phyloP scores from a whole-genome alignment of 2,329 filamentous ascomycete genomes.

The Sordariomycetes sp. region DNA sequence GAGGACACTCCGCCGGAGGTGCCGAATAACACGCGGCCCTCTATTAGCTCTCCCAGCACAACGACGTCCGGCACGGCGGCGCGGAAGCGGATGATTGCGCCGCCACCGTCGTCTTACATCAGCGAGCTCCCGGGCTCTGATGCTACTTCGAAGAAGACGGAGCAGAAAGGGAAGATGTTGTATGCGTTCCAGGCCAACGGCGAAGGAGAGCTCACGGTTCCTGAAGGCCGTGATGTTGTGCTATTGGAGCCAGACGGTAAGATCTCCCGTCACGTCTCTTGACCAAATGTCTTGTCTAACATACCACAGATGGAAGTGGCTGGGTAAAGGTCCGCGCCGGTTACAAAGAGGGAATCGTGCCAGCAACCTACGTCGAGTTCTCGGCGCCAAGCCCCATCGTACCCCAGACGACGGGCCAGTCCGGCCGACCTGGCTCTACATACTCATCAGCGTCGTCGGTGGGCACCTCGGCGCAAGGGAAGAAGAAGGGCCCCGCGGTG shows the following conservation, averaged over 20 bases:
- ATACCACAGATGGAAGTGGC: slow-evolving; percentile 62
- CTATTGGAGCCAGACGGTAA: slow-evolving; percentile 82
- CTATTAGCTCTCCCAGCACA: slow-evolving; percentile 15
- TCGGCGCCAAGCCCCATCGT: slow-evolving; percentile 30
- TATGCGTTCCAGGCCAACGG: slow-evolving; percentile 74
- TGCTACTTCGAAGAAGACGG: slow-evolving; percentile 25
- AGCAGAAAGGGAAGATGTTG: slow-evolving; percentile 72
- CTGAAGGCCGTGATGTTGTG: slow-evolving; percentile 64
- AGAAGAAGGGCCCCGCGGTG: slow-evolving; percentile 85
- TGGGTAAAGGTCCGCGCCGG: slow-evolving; percentile 78
- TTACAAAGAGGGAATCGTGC: slow-evolving; percentile 72
- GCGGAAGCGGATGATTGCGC: slow-evolving; percentile 70
- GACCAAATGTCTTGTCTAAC: slow-evolving; percentile 13
- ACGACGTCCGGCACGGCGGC: slow-evolving; percentile 16
- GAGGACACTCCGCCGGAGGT: slow-evolving; percentile 27
- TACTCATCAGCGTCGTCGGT: slow-evolving; percentile 69
- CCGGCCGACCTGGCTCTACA: slow-evolving; percentile 54
- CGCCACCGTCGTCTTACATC: slow-evolving; percentile 72
- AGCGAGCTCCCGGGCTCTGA: slow-evolving; percentile 46
- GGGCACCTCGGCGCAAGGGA: slow-evolving; percentile 20
- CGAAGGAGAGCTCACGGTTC: slow-evolving; percentile 68
- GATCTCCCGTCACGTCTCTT: slow-evolving; percentile 12
- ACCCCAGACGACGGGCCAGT: slow-evolving; percentile 29
- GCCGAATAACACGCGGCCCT: slow-evolving; percentile 7
- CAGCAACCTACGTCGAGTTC: slow-evolving; percentile 71